Conservation (phyloP, 192 early-diverging fungal species). For the Mortierella hygrophila region DNA sequence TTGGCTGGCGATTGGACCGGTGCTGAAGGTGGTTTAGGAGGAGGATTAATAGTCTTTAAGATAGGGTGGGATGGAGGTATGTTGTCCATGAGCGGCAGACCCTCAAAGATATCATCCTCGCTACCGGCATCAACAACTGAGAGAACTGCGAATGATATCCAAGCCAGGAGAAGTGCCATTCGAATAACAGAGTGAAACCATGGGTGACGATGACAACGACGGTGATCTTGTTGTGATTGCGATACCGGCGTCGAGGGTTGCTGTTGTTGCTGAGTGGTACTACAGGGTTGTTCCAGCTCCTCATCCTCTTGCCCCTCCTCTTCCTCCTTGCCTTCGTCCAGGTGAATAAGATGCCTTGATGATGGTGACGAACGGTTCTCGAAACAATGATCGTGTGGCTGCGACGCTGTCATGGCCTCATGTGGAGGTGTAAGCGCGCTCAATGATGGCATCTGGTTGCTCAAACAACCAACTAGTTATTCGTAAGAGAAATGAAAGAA, state of each 20-base stretch:
- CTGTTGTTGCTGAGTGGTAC: not conserved
- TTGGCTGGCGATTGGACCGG: not conserved
- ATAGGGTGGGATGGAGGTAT: not conserved
- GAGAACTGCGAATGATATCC: not conserved
- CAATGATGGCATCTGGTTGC: not conserved
- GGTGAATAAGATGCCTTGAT: not conserved
- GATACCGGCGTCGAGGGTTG: not conserved
- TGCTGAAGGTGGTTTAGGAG: too few relatives aligned
- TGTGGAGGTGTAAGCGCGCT: not conserved
- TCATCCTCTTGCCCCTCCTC: not conserved
- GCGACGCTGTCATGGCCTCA: conserved; percentile 3
- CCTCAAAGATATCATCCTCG: not conserved
- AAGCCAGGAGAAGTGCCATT: not conserved
- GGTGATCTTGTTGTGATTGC: not conserved
- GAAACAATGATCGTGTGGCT: not conserved
- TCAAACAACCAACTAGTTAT: not conserved
- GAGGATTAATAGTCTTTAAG: not conserved
- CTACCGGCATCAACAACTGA: not conserved
- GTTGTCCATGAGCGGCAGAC: not conserved
- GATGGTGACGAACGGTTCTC: not conserved
- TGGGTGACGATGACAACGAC: not conserved
- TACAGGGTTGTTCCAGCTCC: not conserved
- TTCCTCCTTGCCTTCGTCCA: not conserved
- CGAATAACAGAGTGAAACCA: not conserved
- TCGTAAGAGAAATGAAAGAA: not conserved